These are phyloP conservation scores for Saccharomycopsis sp. DNA, from an alignment of 805 yeast genomes.

Conservation along the genomic window DNA sequence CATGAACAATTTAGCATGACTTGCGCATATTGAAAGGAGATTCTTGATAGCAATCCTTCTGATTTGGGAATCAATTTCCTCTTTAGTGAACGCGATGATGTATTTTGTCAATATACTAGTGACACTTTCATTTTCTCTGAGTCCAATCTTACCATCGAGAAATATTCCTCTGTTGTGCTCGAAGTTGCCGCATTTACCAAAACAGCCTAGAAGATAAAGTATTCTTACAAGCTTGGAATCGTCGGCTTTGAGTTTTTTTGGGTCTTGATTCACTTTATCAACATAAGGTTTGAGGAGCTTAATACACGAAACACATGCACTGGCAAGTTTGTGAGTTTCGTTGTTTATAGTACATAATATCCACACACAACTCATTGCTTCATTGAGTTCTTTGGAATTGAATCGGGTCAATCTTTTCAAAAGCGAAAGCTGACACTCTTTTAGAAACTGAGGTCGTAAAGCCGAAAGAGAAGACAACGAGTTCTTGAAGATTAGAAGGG, in stretches of 20 bases:
- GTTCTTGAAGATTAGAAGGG: constrained; percentile 48
- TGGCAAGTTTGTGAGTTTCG: constrained; percentile 44
- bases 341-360: constrained; percentile 40
- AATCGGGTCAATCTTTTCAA: constrained; percentile 53
- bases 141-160: constrained; percentile 32
- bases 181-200: constrained; percentile 66
- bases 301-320: constrained; percentile 60
- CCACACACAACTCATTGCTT: constrained; percentile 71
- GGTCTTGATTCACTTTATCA: constrained; percentile 25
- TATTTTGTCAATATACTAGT: constrained; percentile 53
- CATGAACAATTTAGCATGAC: constrained; percentile 61
- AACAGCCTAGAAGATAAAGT: constrained; percentile 57
- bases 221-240: constrained; percentile 49
- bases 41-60: constrained; percentile 51
- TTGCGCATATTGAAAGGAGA: constrained; percentile 50
- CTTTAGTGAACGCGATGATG: constrained; percentile 47
- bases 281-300: constrained; percentile 43
- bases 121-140: constrained; percentile 48
- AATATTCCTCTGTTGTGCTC: constrained; percentile 40
- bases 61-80: constrained; percentile 28
- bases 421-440: constrained; percentile 45
- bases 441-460: constrained; percentile 45
- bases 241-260: constrained; percentile 6
- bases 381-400: constrained; percentile 53
- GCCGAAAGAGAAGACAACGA: constrained; percentile 39